Conservation (phyloP, 2,329 filamentous ascomycete genomes). For the Dothideomycetes sp. region DNA sequence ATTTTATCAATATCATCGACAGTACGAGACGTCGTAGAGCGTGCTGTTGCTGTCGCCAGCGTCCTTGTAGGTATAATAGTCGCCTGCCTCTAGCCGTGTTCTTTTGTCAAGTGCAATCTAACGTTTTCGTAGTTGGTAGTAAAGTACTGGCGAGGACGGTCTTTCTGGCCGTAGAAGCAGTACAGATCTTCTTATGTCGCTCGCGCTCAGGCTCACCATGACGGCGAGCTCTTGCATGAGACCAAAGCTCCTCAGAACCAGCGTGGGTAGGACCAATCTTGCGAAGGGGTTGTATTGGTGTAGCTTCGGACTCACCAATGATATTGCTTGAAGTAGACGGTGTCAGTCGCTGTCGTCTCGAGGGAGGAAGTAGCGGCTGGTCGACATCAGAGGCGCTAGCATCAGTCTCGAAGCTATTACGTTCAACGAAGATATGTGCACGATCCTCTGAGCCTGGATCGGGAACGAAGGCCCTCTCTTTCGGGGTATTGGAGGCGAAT, state of each 20-base stretch:
- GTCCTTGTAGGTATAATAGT: no score
- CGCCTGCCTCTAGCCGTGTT: not conserved
- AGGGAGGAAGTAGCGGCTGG: not conserved
- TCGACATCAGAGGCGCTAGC: no score
- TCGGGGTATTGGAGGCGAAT: not conserved
- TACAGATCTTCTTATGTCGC: not conserved
- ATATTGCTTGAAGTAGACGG: not conserved
- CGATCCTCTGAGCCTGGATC: not conserved
- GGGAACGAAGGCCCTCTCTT: not conserved
- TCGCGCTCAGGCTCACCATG: not conserved
- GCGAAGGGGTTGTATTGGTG: not conserved
- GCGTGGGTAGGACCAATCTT: not conserved
- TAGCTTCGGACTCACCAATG: not conserved
- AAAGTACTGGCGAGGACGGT: not conserved
- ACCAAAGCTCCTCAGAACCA: not conserved
- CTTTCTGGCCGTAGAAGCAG: not conserved
- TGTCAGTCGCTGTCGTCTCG: not conserved
- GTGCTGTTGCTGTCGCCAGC: no score
- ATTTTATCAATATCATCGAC: not conserved
- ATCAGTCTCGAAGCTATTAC: no score
- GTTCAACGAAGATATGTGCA: no score
- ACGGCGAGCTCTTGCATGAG: not conserved
- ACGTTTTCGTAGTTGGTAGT: not conserved
- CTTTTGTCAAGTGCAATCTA: not conserved
- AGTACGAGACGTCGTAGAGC: not conserved